A percentile compares a stretch with the other conserved stretches of the same genome.
These are phyloP conservation scores for Mangifera indica DNA, from an alignment of 345 rosid genomes.

Conservation along the genomic window DNA sequence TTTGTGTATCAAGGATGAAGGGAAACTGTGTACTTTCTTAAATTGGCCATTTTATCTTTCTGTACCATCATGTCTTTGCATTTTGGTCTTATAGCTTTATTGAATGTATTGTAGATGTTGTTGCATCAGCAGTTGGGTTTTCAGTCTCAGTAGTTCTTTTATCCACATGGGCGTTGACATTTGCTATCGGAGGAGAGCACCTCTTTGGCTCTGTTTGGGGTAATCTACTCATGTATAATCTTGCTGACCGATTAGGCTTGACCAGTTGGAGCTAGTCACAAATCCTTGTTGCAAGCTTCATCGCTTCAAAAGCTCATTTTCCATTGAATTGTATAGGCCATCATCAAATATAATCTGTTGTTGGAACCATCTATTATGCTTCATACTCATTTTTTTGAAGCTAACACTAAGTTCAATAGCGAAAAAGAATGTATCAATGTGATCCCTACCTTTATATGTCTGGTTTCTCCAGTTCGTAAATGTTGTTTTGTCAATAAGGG, in stretches of 20 bases:
- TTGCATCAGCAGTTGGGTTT: slow-evolving; percentile 82
- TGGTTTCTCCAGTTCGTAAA: no score
- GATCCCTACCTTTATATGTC: background rate
- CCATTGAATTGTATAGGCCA: background rate
- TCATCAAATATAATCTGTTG: background rate
- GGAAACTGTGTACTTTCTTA: background rate
- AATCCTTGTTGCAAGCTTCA: background rate
- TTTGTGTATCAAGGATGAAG: background rate
- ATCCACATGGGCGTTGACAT: slow-evolving; percentile 82
- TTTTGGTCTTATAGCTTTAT: background rate
- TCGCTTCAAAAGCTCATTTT: background rate
- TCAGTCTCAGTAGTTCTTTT: slow-evolving; percentile 54
- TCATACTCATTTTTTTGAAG: background rate
- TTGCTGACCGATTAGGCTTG: slow-evolving; percentile 80
- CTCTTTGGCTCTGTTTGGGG: slow-evolving; percentile 81
- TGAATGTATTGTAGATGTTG: slow-evolving; percentile 50
- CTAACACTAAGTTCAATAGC: background rate
- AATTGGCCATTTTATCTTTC: background rate
- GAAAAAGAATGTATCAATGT: background rate
- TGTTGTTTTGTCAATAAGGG: background rate
- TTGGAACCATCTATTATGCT: background rate
- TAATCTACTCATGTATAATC: slow-evolving; percentile 88
- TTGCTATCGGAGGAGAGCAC: slow-evolving; percentile 75
- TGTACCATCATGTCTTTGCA: background rate
- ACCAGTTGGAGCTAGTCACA: slow-evolving; percentile 59